phyloP scores from a whole-genome alignment of 345 rosid genomes.

The Corymbia maculata region DNA sequence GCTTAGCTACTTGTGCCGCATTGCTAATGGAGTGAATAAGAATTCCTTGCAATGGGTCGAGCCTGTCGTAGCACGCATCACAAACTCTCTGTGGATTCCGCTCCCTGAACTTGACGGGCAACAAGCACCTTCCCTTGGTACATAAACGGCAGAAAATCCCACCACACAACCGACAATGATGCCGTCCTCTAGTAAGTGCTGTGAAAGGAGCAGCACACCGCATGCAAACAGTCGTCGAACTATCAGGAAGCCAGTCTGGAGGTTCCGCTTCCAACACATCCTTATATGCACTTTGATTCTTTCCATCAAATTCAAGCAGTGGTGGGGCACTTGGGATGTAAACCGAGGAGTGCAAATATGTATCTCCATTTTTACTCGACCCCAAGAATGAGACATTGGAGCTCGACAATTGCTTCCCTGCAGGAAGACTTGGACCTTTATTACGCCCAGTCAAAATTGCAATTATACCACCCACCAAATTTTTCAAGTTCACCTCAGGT shows the following conservation, averaged over 20 bases:
- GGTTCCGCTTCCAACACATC: slow-evolving; percentile 84
- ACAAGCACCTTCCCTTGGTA: slow-evolving; percentile 72
- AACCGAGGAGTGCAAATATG: slow-evolving; percentile 74
- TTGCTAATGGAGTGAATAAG: slow-evolving; percentile 80
- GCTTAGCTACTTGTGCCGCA: slow-evolving; percentile 87
- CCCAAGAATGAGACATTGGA: slow-evolving; percentile 80
- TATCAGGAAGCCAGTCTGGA: slow-evolving; percentile 94
- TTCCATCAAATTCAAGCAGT: slow-evolving; percentile 53
- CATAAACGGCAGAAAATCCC: slow-evolving; percentile 83
- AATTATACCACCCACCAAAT: slow-evolving; percentile 63
- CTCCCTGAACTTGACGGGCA: slow-evolving; percentile 79
- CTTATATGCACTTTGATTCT: slow-evolving; percentile 47
- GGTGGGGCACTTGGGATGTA: slow-evolving; percentile 97
- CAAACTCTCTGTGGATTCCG: slow-evolving; percentile 94
- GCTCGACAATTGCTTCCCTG: slow-evolving; percentile 21
- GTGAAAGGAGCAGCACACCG: slow-evolving; percentile 78
- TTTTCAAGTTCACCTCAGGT: slow-evolving; percentile 81
- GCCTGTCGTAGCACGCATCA: slow-evolving; percentile 89
- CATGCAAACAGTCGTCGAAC: slow-evolving; percentile 68
- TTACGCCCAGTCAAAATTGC: slow-evolving; percentile 74
- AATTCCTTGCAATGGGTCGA: slow-evolving; percentile 83
- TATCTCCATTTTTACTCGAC: slow-evolving; percentile 64
- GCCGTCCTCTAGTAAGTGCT: slow-evolving; percentile 81
- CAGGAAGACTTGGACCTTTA: slow-evolving; percentile 16
- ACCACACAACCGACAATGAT: slow-evolving; percentile 96